Conservation (phyloP, 805 yeast species). For the Nakazawaea populi region DNA sequence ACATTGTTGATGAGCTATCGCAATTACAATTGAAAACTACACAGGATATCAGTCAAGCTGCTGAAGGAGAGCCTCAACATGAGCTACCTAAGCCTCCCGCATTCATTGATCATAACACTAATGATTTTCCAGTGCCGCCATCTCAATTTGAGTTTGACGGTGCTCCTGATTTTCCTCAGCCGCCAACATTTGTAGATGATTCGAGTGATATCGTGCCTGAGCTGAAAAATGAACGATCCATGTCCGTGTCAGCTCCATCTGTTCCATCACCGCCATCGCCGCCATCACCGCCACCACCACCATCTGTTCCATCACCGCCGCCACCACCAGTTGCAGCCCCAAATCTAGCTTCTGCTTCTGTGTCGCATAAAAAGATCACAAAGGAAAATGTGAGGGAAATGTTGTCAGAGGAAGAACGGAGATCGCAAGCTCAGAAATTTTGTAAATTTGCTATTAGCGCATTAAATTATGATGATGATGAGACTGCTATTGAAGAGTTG, state of each 20-base stretch:
- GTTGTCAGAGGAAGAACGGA: conserved; percentile 48
- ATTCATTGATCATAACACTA: neutral
- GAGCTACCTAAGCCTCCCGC: neutral
- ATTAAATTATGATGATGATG: conserved; percentile 66
- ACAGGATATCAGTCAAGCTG: too few relatives aligned
- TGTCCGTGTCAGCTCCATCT: too few relatives aligned
- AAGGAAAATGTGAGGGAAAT: conserved; percentile 41
- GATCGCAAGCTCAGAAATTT: conserved; percentile 56
- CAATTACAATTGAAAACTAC: neutral
- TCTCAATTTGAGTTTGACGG: too few relatives aligned
- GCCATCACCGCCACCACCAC: neutral
- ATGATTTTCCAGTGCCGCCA: neutral
- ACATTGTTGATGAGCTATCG: neutral
- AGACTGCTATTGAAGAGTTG: conserved; percentile 62
- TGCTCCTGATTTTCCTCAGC: neutral
- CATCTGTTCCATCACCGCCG: neutral
- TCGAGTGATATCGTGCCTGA: too few relatives aligned
- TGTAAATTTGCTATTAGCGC: conserved; percentile 79
- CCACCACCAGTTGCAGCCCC: neutral
- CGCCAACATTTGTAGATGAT: neutral
- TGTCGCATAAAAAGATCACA: conserved; percentile 12
- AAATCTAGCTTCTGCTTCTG: neutral
- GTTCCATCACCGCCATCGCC: neutral
- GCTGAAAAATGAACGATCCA: too few relatives aligned
- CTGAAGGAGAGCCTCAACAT: neutral